These are phyloP conservation scores for Skeletonema grethae DNA, from an alignment of 108 stramenopile species.

Conservation along the genomic window DNA sequence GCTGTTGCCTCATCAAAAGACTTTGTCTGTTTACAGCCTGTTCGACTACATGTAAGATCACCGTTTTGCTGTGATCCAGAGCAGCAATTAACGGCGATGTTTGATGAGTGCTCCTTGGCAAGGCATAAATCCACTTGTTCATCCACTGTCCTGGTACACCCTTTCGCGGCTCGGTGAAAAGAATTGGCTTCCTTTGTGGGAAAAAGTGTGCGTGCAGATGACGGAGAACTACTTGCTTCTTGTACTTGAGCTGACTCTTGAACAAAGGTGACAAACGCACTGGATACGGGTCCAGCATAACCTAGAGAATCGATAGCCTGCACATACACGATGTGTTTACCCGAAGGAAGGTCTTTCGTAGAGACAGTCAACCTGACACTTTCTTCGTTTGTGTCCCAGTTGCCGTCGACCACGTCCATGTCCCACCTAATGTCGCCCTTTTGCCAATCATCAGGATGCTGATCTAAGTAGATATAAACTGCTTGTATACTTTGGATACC, in stretches of 20 bases:
- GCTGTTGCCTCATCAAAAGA: conserved; percentile 1
- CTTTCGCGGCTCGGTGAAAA: background rate
- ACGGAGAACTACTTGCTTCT: background rate
- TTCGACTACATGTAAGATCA: background rate
- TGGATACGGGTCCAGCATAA: conserved; percentile 47
- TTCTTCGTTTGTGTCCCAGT: conserved; percentile 5
- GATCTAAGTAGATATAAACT: conserved; percentile 1
- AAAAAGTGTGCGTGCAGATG: too few species aligned
- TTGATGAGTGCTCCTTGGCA: background rate
- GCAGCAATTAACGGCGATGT: conserved; percentile 4
- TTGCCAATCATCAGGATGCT: conserved; percentile 1
- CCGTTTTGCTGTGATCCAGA: conserved; percentile 1
- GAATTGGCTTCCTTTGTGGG: background rate
- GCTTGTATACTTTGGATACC: background rate
- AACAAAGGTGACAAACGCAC: conserved; percentile 14
- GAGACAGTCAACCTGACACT: background rate
- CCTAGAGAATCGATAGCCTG: conserved; percentile 51
- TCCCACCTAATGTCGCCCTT: background rate
- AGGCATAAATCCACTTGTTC: background rate
- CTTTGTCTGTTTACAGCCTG: background rate
- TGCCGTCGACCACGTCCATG: conserved; percentile 12
- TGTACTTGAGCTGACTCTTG: background rate
- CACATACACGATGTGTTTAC: conserved; percentile 31
- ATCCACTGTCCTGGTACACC: background rate
- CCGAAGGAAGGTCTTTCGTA: conserved; percentile 13